Evolutionary conservation across 352 stramenopile species (phyloP).

Genomic region (Globisporangium polare): DNA sequence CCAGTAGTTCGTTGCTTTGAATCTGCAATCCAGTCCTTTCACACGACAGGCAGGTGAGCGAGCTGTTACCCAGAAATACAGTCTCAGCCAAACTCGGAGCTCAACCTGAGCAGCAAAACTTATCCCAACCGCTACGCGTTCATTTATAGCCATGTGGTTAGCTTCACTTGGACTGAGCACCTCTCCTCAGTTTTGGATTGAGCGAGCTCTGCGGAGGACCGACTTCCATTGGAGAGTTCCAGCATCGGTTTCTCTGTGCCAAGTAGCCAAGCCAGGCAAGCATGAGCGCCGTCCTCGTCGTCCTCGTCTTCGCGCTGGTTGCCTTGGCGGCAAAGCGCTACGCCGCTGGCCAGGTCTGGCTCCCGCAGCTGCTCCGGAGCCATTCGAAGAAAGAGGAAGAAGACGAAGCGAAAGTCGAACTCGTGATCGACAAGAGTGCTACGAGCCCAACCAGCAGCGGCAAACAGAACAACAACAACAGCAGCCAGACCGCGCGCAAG

Average conservation of each 20-base stretch:
- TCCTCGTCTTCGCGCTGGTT: conserved; percentile 29
- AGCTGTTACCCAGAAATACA: too few species aligned
- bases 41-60: too few species aligned
- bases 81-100: neutral
- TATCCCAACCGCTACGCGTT: conserved; percentile 5
- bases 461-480: neutral
- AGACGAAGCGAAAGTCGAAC: conserved; percentile 24
- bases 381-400: conserved; percentile 30
- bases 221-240: neutral
- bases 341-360: conserved; percentile 14
- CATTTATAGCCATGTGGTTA: neutral
- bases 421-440: conserved; percentile 34
- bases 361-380: conserved; percentile 18
- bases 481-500: conserved; percentile 6
- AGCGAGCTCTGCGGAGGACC: neutral
- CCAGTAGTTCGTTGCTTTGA: too few species aligned
- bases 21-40: too few species aligned
- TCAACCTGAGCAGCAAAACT: neutral
- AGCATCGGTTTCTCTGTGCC: neutral
- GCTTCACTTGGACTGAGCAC: neutral
- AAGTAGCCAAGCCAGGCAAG: neutral
- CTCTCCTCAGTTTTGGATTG: neutral
- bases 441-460: neutral
- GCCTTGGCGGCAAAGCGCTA: conserved; percentile 21
- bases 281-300: neutral